A percentile compares a stretch with the other conserved stretches of the same genome.
phyloP scores from a whole-genome alignment of 805 yeast genomes.

The Myxozyma melibiosi region DNA sequence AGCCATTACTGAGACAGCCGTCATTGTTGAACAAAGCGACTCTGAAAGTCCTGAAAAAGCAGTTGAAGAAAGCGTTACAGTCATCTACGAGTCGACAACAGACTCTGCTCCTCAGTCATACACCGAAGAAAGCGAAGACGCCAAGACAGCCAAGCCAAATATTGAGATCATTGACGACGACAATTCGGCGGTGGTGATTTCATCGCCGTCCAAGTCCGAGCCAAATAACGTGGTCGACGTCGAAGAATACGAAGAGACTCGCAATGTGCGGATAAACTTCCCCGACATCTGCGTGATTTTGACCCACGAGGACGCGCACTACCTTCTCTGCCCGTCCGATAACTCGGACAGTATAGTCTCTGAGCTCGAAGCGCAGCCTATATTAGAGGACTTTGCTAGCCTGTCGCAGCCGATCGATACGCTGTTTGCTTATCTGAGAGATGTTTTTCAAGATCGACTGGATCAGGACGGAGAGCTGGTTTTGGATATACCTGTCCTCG shows the following conservation, averaged over 20 bases:
- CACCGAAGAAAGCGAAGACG: too few species aligned
- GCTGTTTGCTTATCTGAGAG: constrained; percentile 14
- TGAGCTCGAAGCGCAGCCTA: background rate
- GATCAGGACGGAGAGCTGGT: constrained; percentile 16
- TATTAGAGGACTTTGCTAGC: constrained; percentile 6
- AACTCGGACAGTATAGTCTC: background rate
- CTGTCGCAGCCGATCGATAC: constrained; percentile 18
- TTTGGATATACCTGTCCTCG: constrained; percentile 19
- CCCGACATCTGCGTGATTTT: constrained; percentile 20
- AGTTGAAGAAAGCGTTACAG: too few species aligned
- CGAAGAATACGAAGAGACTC: background rate
- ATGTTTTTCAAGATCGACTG: constrained; percentile 8
- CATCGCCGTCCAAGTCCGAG: too few species aligned
- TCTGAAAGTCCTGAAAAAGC: too few species aligned
- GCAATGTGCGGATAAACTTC: constrained; percentile 1
- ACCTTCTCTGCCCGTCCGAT: constrained; percentile 21
- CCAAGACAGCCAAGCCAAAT: too few species aligned
- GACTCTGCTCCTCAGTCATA: too few species aligned
- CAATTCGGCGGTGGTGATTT: too few species aligned
- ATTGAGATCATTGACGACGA: too few species aligned
- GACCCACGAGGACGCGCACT: constrained; percentile 1
- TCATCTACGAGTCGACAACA: too few species aligned
- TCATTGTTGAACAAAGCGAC: too few species aligned
- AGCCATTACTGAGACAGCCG: too few species aligned
- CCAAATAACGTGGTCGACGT: too few species aligned